Conservation (phyloP, 2,329 filamentous ascomycete species). For the Xylariaceae sp. region DNA sequence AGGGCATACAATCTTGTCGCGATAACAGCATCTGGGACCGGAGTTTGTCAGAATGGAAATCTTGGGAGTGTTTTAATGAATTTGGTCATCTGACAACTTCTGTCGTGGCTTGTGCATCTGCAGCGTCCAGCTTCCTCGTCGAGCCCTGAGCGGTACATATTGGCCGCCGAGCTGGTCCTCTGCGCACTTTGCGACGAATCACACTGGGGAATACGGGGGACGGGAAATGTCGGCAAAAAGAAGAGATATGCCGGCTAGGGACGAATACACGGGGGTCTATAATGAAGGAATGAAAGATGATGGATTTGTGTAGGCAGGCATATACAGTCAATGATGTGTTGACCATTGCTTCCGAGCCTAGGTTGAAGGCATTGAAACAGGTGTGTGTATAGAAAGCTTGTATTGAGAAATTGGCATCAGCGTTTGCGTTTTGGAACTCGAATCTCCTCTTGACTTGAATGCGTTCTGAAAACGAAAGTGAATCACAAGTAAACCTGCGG, state of each 20-base stretch:
- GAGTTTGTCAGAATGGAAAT: conserved; percentile 19
- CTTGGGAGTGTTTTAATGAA: conserved; percentile 16
- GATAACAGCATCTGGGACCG: conserved; percentile 22
- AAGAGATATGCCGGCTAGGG: background rate
- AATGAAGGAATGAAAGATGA: background rate
- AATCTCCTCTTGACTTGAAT: background rate
- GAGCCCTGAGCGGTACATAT: too few species aligned
- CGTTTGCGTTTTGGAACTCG: background rate
- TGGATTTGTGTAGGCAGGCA: conserved; percentile 11
- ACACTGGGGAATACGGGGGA: background rate
- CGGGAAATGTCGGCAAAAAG: background rate
- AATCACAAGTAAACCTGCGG: too few species aligned
- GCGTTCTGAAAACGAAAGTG: background rate
- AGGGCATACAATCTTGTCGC: conserved; percentile 6
- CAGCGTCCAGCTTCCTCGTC: too few species aligned
- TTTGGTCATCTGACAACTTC: conserved; percentile 7
- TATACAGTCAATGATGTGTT: background rate
- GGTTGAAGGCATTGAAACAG: conserved; percentile 3
- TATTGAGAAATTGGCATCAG: conserved; percentile 9
- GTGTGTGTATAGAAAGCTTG: conserved; percentile 9
- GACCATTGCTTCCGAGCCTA: conserved; percentile 5
- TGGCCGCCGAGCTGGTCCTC: too few species aligned
- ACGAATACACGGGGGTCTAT: background rate
- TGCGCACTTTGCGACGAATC: too few species aligned
- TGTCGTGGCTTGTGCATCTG: background rate